Conservation (phyloP, 257 asterid species). For the Salvia rosmarinus region DNA sequence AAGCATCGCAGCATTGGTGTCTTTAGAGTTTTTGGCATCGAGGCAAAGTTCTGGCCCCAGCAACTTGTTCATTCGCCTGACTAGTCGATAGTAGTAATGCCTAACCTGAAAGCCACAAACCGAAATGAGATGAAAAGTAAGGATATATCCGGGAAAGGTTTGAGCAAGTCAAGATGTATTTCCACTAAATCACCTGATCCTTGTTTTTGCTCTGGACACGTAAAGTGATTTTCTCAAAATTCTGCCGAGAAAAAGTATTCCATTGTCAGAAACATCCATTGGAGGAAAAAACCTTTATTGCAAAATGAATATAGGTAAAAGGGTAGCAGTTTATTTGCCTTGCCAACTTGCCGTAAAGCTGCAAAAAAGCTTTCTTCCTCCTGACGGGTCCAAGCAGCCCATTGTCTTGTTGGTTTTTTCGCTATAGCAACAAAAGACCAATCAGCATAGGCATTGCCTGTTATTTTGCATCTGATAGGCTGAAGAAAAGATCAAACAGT, state of each 20-base stretch:
- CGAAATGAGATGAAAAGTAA: slow-evolving; percentile 31
- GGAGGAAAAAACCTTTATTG: slow-evolving; percentile 16
- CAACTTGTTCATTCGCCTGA: slow-evolving; percentile 97
- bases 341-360: slow-evolving; percentile 97
- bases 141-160: slow-evolving; percentile 6
- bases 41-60: slow-evolving; percentile 92
- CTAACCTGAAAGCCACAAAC: slow-evolving; percentile 64
- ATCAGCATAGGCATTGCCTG: slow-evolving; percentile 28
- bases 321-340: slow-evolving; percentile 56
- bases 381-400: slow-evolving; percentile 99
- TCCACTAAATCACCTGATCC: slow-evolving; percentile 71
- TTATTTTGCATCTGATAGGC: slow-evolving; percentile 15
- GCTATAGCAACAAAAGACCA: slow-evolving; percentile 42
- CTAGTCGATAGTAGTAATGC: slow-evolving; percentile 96
- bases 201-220: slow-evolving; percentile 98
- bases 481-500: slow-evolving; percentile 26
- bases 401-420: slow-evolving; percentile 86
- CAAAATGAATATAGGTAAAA: slow-evolving; percentile 26
- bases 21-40: slow-evolving; percentile 94
- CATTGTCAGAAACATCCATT: slow-evolving; percentile 30
- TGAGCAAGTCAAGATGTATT: slow-evolving; percentile 19
- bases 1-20: slow-evolving; percentile 97
- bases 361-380: slow-evolving; percentile 96
- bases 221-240: slow-evolving; percentile 86
- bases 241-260: slow-evolving; percentile 51